Percentiles rank a stretch among this genome's conserved stretches.
Evolutionary conservation across 805 yeast genomes (phyloP).

Genomic region (Grigorovia jiainica): DNA sequence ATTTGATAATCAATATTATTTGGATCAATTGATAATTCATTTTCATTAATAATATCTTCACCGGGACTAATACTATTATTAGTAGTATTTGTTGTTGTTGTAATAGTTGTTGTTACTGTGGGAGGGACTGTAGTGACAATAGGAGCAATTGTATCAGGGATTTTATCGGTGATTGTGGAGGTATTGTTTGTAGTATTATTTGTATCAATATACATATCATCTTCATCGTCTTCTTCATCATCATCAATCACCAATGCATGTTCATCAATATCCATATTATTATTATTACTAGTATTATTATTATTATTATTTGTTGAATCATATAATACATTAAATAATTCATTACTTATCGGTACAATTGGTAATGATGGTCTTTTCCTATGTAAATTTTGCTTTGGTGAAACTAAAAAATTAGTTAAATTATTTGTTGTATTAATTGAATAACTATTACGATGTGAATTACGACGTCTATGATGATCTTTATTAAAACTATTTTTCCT

Average conservation of each 20-base stretch:
- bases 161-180: neutral
- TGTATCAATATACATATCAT: neutral
- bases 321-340: slow-evolving; percentile 16
- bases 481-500: neutral
- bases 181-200: neutral
- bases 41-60: neutral
- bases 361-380: slow-evolving; percentile 8
- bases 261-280: no score
- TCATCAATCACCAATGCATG: slow-evolving; percentile 5
- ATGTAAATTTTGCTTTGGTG: slow-evolving; percentile 5
- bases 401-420: slow-evolving; percentile 1
- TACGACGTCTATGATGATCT: neutral
- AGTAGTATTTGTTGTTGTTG: neutral
- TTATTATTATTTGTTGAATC: slow-evolving; percentile 6
- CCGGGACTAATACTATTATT: neutral
- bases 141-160: no score
- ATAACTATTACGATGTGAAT: neutral
- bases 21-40: neutral
- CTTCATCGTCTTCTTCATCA: slow-evolving; percentile 2
- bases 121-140: no score
- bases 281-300: slow-evolving; percentile 3
- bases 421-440: neutral
- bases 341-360: slow-evolving; percentile 3
- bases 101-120: no score
- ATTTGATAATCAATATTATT: neutral